Conservation (phyloP, 2,329 filamentous ascomycete genomes). For the Fusarium sp. region DNA sequence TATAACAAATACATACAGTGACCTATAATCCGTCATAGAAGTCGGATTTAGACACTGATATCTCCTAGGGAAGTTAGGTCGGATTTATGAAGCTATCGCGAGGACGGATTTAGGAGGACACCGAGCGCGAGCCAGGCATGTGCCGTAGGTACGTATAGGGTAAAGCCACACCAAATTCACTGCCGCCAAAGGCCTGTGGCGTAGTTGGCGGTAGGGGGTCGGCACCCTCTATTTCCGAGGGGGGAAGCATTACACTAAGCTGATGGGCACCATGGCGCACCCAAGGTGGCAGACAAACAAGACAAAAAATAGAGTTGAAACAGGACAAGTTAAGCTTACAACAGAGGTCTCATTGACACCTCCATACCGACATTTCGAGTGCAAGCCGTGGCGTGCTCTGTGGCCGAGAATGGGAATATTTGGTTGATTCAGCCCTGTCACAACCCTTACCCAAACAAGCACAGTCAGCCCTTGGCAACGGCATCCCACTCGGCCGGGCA, state of each 20-base stretch:
- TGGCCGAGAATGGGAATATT: background rate
- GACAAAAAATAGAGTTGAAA: no score
- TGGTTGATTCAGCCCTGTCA: conserved; percentile 12
- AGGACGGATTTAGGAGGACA: conserved; percentile 2
- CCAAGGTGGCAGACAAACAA: no score
- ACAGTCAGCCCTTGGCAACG: conserved; percentile 5
- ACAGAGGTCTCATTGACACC: background rate
- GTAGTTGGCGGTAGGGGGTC: no score
- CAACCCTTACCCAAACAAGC: conserved; percentile 16
- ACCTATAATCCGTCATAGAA: background rate
- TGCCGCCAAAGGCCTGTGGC: no score
- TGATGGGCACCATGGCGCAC: no score
- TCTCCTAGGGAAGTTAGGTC: background rate
- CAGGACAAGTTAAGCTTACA: conserved; percentile 2
- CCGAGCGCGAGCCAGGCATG: background rate
- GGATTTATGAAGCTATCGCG: background rate
- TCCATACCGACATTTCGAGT: background rate
- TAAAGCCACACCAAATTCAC: no score
- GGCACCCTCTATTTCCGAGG: no score
- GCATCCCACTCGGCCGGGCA: background rate
- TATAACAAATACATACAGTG: background rate
- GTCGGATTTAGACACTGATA: conserved; percentile 1
- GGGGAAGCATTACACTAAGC: no score
- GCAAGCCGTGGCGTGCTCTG: background rate
- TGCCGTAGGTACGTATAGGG: no score